These are phyloP conservation scores for Skeletonema potamos DNA, from an alignment of 108 stramenopile genomes.

Conservation along the genomic window DNA sequence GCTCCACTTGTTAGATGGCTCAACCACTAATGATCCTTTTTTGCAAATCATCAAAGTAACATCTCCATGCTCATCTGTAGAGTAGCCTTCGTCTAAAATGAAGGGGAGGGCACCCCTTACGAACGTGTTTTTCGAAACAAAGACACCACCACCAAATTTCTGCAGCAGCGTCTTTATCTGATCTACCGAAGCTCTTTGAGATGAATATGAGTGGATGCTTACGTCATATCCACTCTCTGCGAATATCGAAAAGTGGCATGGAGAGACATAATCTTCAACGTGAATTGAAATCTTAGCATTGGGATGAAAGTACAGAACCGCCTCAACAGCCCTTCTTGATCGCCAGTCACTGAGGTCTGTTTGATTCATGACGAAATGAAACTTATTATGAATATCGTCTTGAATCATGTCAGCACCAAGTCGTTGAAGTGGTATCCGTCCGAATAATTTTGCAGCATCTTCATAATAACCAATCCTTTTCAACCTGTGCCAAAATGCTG, in stretches of 20 bases:
- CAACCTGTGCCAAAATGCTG: slow-evolving; percentile 2
- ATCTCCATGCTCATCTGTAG: background rate
- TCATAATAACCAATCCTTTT: slow-evolving; percentile 1
- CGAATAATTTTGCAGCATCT: slow-evolving; percentile 2
- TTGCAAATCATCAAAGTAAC: background rate
- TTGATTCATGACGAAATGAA: slow-evolving; percentile 4
- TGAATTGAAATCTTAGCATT: background rate
- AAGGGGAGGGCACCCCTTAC: background rate
- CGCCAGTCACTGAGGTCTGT: slow-evolving; percentile 1
- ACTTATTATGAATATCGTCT: background rate
- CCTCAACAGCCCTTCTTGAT: background rate
- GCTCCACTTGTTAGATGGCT: background rate
- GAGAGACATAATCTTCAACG: background rate
- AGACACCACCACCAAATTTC: background rate
- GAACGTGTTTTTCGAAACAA: background rate
- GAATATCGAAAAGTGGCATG: background rate
- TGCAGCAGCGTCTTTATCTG: background rate
- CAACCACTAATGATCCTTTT: background rate
- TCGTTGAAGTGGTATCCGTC: background rate
- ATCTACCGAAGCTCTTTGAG: background rate
- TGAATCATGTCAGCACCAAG: background rate
- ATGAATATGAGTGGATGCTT: background rate
- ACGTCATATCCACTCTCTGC: background rate
- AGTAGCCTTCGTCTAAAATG: slow-evolving; percentile 1
- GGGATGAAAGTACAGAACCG: background rate